Conservation (phyloP, 2,329 filamentous ascomycete species). For the Penicillium sp. region DNA sequence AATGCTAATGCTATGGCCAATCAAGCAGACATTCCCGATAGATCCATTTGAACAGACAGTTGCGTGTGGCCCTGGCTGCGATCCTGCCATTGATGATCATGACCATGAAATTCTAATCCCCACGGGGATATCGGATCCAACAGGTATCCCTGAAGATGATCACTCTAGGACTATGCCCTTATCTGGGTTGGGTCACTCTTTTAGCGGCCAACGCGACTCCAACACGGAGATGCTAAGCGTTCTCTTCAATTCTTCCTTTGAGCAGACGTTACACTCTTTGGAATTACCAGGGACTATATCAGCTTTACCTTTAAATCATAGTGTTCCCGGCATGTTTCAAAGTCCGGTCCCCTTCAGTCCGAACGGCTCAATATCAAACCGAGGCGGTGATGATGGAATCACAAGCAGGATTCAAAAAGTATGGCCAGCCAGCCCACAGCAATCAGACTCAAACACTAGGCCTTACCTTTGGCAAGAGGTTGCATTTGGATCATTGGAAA, state of each 20-base stretch:
- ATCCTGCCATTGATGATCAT: not conserved
- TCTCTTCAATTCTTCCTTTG: not conserved
- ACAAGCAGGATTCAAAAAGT: not conserved
- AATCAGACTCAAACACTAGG: not conserved
- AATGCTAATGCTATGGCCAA: not conserved
- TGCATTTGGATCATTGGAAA: not conserved
- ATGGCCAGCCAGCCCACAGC: not conserved
- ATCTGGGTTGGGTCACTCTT: not conserved
- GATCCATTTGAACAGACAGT: not conserved
- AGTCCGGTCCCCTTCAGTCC: not conserved
- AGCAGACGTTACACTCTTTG: not conserved
- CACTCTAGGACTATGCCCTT: not conserved
- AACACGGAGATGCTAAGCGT: not conserved
- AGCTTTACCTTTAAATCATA: not conserved
- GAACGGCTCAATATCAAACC: not conserved
- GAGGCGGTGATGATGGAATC: not conserved
- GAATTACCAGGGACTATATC: not conserved
- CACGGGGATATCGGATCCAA: not conserved
- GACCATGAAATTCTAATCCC: not conserved
- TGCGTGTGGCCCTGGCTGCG: not conserved
- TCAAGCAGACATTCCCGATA: not conserved
- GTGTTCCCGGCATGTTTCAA: not conserved
- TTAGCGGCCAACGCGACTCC: not conserved
- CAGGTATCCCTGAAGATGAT: not conserved
- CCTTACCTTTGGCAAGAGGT: constrained; percentile 4